Evolutionary conservation across 371 early-diverging fungal species (phyloP).

Genomic region (Choanephora cucurbitarum): DNA sequence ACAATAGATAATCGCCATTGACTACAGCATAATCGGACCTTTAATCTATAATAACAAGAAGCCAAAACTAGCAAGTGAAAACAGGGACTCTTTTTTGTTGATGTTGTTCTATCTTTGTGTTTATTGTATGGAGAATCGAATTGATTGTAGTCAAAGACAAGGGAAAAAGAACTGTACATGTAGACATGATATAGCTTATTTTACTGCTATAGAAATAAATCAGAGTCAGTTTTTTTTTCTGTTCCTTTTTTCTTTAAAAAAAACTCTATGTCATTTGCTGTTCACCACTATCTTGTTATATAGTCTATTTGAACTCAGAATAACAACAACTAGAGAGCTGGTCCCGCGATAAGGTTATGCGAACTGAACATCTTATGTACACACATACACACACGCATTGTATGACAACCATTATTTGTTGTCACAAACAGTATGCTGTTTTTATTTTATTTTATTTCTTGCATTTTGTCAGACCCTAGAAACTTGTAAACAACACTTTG

Average conservation of each 20-base stretch:
- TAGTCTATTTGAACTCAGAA: neutral
- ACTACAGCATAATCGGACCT: neutral
- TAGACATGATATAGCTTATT: no score
- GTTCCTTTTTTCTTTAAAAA: no score
- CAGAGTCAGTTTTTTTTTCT: no score
- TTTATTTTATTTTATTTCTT: neutral
- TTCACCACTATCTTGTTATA: neutral
- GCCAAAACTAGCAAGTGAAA: no score
- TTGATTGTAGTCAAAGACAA: no score
- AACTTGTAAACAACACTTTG: neutral
- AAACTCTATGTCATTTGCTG: no score
- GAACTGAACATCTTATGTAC: neutral
- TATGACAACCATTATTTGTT: constrained; percentile 1
- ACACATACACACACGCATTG: neutral
- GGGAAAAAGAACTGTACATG: no score
- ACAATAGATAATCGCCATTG: neutral
- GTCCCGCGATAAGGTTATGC: neutral
- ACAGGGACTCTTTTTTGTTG: no score
- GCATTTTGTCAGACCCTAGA: neutral
- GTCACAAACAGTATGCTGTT: neutral
- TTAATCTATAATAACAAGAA: no score
- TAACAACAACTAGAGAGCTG: neutral
- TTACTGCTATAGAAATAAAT: no score
- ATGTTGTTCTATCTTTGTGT: no score
- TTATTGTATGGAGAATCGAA: no score